A percentile compares a stretch with the other conserved stretches of the same genome.
phyloP scores from a whole-genome alignment of 2,329 filamentous ascomycete species.

The Aspergillus clavatus region DNA sequence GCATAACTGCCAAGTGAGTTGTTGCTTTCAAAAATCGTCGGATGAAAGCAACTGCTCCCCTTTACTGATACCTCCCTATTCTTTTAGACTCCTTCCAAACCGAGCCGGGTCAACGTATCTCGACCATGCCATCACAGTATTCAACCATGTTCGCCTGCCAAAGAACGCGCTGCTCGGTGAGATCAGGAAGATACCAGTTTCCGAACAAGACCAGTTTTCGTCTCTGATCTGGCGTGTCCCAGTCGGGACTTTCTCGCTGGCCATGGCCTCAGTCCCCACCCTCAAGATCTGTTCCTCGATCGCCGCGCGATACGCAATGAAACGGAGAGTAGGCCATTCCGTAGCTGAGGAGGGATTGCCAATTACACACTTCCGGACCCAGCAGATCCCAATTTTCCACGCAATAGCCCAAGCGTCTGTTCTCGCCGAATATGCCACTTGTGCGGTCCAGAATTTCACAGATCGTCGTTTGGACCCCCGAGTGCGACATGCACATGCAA shows the following conservation, averaged over 20 bases:
- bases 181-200: constrained; percentile 6
- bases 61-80: too few relatives aligned
- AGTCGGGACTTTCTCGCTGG: not conserved
- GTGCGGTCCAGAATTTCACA: constrained; percentile 32
- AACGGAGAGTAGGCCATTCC: not conserved
- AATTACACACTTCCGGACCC: not conserved
- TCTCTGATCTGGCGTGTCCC: not conserved
- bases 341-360: not conserved
- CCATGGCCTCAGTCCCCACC: not conserved
- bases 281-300: not conserved
- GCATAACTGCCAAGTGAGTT: not conserved
- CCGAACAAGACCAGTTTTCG: not conserved
- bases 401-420: constrained; percentile 4
- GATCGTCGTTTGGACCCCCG: constrained; percentile 10
- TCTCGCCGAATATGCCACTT: constrained; percentile 5
- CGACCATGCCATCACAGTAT: constrained; percentile 17
- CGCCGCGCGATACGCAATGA: not conserved
- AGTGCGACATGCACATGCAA: constrained; percentile 11
- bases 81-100: constrained; percentile 4
- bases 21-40: too few relatives aligned
- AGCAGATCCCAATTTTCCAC: constrained; percentile 1
- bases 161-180: constrained; percentile 11
- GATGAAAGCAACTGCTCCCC: too few relatives aligned
- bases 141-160: constrained; percentile 13
- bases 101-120: constrained; percentile 7